These are phyloP conservation scores for Teunomyces pallodes DNA, from an alignment of 805 yeast species.

Conservation along the genomic window DNA sequence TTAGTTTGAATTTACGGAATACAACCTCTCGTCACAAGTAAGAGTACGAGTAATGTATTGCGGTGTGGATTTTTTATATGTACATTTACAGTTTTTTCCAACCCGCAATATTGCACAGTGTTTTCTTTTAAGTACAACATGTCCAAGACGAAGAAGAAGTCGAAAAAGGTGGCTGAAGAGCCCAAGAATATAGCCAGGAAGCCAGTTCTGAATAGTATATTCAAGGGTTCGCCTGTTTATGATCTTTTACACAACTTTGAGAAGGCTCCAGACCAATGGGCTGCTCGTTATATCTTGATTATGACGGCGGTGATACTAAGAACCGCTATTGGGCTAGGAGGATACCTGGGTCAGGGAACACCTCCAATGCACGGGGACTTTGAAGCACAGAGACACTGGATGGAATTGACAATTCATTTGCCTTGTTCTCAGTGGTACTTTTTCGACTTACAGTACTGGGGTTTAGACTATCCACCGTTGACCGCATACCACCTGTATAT, in stretches of 20 bases:
- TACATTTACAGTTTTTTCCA: not conserved
- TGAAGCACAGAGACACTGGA: slow-evolving; percentile 98
- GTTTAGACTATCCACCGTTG: slow-evolving; percentile 94
- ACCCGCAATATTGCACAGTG: not conserved
- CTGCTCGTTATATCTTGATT: slow-evolving; percentile 73
- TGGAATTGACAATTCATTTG: slow-evolving; percentile 79
- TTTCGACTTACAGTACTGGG: slow-evolving; percentile 91
- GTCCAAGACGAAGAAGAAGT: slow-evolving; percentile 12
- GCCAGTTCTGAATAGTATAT: slow-evolving; percentile 13
- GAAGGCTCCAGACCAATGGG: slow-evolving; percentile 87
- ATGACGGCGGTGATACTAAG: slow-evolving; percentile 73
- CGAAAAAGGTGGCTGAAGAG: slow-evolving; percentile 4
- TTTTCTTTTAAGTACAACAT: slow-evolving; percentile 2
- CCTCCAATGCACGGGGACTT: slow-evolving; percentile 93
- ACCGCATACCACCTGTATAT: slow-evolving; percentile 92
- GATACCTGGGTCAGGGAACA: slow-evolving; percentile 68
- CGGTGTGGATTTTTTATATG: not conserved
- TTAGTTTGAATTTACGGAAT: no score
- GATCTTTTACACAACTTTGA: slow-evolving; percentile 78
- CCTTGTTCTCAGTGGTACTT: slow-evolving; percentile 83
- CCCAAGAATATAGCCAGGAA: not conserved
- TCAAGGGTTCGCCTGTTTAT: slow-evolving; percentile 64
- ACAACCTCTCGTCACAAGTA: no score
- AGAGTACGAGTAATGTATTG: not conserved
- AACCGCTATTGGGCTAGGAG: slow-evolving; percentile 84